Base-by-base conservation (phyloP, 2,329 filamentous ascomycete species). In the Epichloe coenophiala region DNA sequence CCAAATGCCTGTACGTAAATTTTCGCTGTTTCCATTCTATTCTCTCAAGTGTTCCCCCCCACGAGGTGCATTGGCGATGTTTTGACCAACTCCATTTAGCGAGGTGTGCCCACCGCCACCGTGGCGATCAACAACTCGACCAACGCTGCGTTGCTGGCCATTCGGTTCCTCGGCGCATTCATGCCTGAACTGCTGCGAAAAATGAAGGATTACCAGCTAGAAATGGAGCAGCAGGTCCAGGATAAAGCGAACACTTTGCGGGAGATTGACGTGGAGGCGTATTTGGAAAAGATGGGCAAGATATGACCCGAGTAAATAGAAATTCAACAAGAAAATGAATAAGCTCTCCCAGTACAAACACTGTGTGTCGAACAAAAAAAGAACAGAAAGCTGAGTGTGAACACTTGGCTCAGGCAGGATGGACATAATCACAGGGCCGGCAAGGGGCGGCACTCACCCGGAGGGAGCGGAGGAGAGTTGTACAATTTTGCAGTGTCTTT, bases 91-190 rank as follows among this genome's bases (percentile, higher is more conserved):
- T 57, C 65, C 11, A 5, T 36, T 47, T 54, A 67, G 64, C 67
- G 76, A 59, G 85, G 85, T 12, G 77, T 83, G 47, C 86, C 86
- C 9, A 81, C 83, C 13, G 84, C 85, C 5, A 88, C 84, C 0
- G 84, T 90, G 3, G 85, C 80, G 11, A 88, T 89, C 64, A 87
- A 88, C 66, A 89, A 89, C 68, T 84, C 82, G 23, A 84, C 84
- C 50, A 90, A 89, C 59, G 86, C 86, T 0, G 85, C 80, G 0
- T 70, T 88, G 17, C 68, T 88, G n/a, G 84, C 85, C 0, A 75
- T 83, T 19, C 71, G 83, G n/a, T 84, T 88, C 36, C 64, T 89
- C 3, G 83, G 82, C 3, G 65, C 76, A 3, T 71, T 69, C 38
- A 76, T 83, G 51, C 66, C 69, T 13, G 71, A 68, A n/a, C 71